Evolutionary conservation across 192 early-diverging fungal species (phyloP).

Genomic region (Phycomyces nitens): DNA sequence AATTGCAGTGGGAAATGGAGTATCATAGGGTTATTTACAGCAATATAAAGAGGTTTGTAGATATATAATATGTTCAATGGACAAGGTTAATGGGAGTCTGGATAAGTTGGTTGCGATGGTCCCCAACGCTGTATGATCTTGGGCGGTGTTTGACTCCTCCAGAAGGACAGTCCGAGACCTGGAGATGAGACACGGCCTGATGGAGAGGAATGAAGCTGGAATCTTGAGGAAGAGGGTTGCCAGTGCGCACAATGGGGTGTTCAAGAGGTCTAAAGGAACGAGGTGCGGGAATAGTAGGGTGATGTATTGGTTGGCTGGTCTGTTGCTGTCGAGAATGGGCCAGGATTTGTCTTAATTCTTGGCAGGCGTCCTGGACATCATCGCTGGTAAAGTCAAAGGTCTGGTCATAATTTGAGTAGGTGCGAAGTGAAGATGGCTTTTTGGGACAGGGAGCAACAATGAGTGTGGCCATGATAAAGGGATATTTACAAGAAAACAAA

Average conservation of each 20-base stretch:
- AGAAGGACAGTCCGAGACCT: not conserved
- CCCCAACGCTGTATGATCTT: conserved; percentile 22
- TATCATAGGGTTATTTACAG: not conserved
- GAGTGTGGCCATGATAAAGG: conserved; percentile 3
- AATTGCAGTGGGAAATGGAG: not conserved
- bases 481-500: too few relatives aligned
- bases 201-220: conserved; percentile 18
- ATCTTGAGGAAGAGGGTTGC: conserved; percentile 20
- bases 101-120: conserved; percentile 10
- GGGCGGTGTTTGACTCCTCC: conserved; percentile 8
- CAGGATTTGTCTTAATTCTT: conserved; percentile 16
- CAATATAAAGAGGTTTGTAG: not conserved
- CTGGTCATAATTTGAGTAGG: not conserved
- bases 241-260: conserved; percentile 9
- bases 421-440: conserved; percentile 7
- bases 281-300: not conserved
- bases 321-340: conserved; percentile 2
- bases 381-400: not conserved
- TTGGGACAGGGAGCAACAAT: conserved; percentile 19
- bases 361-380: conserved; percentile 16
- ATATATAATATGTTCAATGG: conserved; percentile 3
- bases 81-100: not conserved
- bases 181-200: conserved; percentile 16
- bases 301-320: not conserved
- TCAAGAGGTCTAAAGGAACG: not conserved